A percentile compares a stretch with the other conserved stretches of the same genome.
Evolutionary conservation across 192 early-diverging fungal genomes (phyloP).

Genomic region (Allomyces arbusculus): DNA sequence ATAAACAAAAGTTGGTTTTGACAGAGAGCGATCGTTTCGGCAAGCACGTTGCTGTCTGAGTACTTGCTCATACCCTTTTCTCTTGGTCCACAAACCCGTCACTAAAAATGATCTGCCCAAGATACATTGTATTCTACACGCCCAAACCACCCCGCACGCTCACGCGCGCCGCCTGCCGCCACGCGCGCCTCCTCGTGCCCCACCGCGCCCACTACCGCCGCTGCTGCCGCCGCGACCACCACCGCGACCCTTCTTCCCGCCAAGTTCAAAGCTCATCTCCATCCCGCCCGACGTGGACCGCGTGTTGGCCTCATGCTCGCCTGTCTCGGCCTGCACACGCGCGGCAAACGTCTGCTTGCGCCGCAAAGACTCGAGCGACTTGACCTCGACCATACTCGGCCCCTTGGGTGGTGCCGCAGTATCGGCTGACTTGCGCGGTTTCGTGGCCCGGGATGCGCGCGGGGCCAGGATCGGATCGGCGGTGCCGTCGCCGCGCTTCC

Average conservation of each 20-base stretch:
- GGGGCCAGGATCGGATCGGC: background rate
- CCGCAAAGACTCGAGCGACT: background rate
- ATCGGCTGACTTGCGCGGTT: slow-evolving; percentile 8
- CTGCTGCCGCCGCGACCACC: no score
- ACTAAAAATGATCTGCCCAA: no score
- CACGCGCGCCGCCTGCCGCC: no score
- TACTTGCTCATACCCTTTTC: no score
- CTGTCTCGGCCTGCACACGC: slow-evolving; percentile 10
- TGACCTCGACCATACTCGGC: background rate
- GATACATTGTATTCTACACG: no score
- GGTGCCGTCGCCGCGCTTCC: background rate
- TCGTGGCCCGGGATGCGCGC: slow-evolving; percentile 1
- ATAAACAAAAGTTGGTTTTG: no score
- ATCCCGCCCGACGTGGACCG: slow-evolving; percentile 16
- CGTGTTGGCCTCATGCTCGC: slow-evolving; percentile 5
- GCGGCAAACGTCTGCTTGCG: slow-evolving; percentile 11
- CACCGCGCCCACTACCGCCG: no score
- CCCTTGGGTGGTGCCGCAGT: slow-evolving; percentile 11
- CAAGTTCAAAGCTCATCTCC: slow-evolving; percentile 15
- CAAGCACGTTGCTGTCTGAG: no score
- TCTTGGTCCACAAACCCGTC: no score
- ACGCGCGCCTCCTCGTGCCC: no score
- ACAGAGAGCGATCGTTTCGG: no score
- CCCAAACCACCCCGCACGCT: no score
- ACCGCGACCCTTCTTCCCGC: background rate